These are phyloP conservation scores for Xerocomellus intermedius DNA, from an alignment of 768 basidiomycete genomes.

Conservation along the genomic window DNA sequence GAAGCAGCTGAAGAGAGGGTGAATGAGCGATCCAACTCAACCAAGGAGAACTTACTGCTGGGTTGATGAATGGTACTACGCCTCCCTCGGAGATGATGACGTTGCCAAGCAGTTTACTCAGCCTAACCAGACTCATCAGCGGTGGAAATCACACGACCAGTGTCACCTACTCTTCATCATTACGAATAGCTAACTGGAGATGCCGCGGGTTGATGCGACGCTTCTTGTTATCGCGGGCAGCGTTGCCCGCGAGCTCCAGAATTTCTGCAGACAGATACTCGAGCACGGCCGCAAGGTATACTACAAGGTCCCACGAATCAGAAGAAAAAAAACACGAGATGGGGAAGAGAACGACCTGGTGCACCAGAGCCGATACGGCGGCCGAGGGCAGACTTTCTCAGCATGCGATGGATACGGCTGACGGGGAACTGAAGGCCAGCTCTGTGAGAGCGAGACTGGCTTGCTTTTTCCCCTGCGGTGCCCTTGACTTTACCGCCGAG, in stretches of 20 bases:
- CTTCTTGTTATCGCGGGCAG: conserved; percentile 90
- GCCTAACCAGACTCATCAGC: conserved; percentile 36
- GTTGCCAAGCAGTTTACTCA: conserved; percentile 69
- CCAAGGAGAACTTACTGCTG: conserved; percentile 39
- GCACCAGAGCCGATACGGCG: conserved; percentile 88
- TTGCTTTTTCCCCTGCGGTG: conserved; percentile 37
- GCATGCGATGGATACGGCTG: conserved; percentile 84
- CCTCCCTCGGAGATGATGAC: conserved; percentile 96
- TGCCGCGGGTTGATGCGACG: conserved; percentile 96
- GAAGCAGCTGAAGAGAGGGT: conserved; percentile 24
- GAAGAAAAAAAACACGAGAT: conserved; percentile 11
- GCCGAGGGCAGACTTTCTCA: conserved; percentile 85
- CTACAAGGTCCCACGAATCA: conserved; percentile 34
- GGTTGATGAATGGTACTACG: conserved; percentile 81
- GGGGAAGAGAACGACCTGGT: conserved; percentile 48
- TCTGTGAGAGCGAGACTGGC: conserved; percentile 69
- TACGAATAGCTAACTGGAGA: conserved; percentile 90
- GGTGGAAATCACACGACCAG: neutral
- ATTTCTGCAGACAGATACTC: conserved; percentile 94
- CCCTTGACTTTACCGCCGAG: conserved; percentile 53
- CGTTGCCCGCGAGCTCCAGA: conserved; percentile 88
- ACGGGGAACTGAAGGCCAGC: conserved; percentile 88
- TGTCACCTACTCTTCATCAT: conserved; percentile 77
- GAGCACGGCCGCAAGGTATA: conserved; percentile 90
- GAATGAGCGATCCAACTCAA: neutral